These are phyloP conservation scores for Closterium sp. DNA, from an alignment of 139 green algal genomes.

Conservation along the genomic window DNA sequence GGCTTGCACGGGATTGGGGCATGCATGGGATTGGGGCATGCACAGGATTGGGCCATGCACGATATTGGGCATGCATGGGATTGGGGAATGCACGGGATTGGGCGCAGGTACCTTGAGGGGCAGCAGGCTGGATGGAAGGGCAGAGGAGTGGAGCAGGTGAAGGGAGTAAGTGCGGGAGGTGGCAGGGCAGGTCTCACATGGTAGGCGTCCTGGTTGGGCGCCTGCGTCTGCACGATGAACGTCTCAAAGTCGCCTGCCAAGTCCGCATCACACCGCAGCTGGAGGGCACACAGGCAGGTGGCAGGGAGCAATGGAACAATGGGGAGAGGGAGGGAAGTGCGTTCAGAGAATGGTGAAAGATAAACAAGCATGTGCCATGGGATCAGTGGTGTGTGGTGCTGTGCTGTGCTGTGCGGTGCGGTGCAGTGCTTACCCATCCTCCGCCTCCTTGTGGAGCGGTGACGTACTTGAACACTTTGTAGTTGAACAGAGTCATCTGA, in stretches of 20 bases:
- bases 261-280: background rate
- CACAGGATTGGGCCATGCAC: too few relatives aligned
- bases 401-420: background rate
- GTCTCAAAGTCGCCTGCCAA: background rate
- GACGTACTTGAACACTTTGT: background rate
- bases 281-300: background rate
- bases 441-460: too few relatives aligned
- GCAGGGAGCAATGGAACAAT: background rate
- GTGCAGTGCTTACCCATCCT: too few relatives aligned
- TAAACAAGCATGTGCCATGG: background rate
- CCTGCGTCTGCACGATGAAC: background rate
- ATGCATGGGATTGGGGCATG: too few relatives aligned
- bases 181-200: too few relatives aligned
- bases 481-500: background rate
- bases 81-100: too few relatives aligned
- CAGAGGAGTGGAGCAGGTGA: too few relatives aligned
- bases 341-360: background rate
- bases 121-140: too few relatives aligned
- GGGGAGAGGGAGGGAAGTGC: background rate
- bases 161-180: too few relatives aligned
- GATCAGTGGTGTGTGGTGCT: background rate
- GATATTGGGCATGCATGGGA: too few relatives aligned
- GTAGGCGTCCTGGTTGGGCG: background rate
- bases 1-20: too few relatives aligned
- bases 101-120: too few relatives aligned